Base-by-base conservation (phyloP, 2,329 filamentous ascomycete genomes). In the Fonsecaea multimorphosa region DNA sequence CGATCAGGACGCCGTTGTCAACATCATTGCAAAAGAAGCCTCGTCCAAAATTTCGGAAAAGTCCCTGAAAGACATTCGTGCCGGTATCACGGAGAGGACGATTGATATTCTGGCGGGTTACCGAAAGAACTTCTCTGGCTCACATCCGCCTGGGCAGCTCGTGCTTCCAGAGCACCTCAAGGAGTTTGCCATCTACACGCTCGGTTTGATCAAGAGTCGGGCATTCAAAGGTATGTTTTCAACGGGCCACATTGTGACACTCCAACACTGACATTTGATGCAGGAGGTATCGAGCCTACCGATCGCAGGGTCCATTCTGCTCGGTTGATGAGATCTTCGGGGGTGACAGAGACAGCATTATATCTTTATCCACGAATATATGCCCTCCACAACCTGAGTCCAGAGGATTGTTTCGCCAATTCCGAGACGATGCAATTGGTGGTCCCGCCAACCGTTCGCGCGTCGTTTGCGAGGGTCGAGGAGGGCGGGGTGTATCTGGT, bases 281-380 rank as follows among this genome's bases (percentile, higher is more conserved):
- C 68, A 83, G 91, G 91, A 58, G 94, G 94, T 64, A 89, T 90
- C 71, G 95, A 99, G 78, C 91, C 92, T 38, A 92, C 91, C 9
- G 95, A 99, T 78, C 89, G 95, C 68, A 86, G 95, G 68, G 90
- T 96, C 14, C 91, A 98, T 74, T 94, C 97, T 75, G 89, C 96
- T 84, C 89, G 94, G 59, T 89, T 97, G 86, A 85, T 99, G 67
- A 91, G 91, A 65, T 89, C 89, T 14, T 96, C 98, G 86, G 93
- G 93, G 34, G 87, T 91, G 24, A 84, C 89, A 22, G 95, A 98
- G 76, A 83, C 97, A 51, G 92, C 91, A 29, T 82, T 97, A 38
- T 98, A 98, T 77, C 89, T 99, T 56, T 99, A 99, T 77, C 95
- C 95, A 22, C 89, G 93, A 62, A 96, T 99, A 79, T 89, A 97